Evolutionary conservation across 2,329 filamentous ascomycete species (phyloP), one percentile per base, ranked within the genome.

Genomic region (Hypomyces rosellus): DNA sequence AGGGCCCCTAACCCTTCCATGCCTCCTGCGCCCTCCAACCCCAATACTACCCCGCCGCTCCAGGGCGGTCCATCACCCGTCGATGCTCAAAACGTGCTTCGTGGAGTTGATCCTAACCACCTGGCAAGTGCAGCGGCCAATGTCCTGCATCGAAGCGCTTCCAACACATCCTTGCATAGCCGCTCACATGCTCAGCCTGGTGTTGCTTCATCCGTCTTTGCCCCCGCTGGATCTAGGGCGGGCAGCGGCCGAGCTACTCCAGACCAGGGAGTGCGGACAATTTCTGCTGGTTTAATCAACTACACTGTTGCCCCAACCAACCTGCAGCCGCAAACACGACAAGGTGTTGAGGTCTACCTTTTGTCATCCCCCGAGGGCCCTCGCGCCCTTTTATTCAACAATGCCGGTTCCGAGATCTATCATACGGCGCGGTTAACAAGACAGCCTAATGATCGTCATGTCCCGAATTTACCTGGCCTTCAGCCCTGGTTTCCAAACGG

Each of bases 351-450:
- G 52, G 77, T 84, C 2, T 85, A 84, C 56, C 76, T 85, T 20
- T 61, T 85, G 6, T 78, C 74, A 14, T 84, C 82, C 0, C 80
- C 81, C 1, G 71, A 72, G 39, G 82, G 82, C 1, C 82, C 81
- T 1, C 74, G 75, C 16, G 81, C 74, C 5, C 63, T 85, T 1
- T 62, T 85, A 6, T 66, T 85, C 38, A 80, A 77, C 57, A 72
- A 74, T 53, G 66, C 71, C 40, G 65, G 65, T 12, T 61, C 69
- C 1, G 78, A 79, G 22, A 68, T 74, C 11, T 84, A 77, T 52
- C 77, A 72, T 52, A 80, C 74, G 1, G 74, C 75, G 25, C 69
- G 69, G 34, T 42, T 65, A 36, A 52, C 57, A 15, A 53, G 50
- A 3, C 64, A 63, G 52, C 50, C 55, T 2, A 63, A 59, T 39